Base-by-base conservation (phyloP, 192 early-diverging fungal genomes). In the Entomortierella lignicola region DNA sequence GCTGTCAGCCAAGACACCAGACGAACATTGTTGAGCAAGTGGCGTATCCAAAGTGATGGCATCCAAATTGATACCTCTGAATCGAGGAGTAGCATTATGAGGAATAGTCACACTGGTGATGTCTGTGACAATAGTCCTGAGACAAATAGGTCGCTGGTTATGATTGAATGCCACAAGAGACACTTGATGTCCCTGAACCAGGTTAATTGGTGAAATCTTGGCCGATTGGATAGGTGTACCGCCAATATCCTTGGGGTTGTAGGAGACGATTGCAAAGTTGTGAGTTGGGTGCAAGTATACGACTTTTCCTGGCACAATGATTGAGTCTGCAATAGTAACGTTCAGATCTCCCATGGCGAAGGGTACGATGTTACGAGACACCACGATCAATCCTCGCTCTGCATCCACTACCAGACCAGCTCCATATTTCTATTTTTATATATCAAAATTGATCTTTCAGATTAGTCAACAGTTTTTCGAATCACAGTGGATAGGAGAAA, bases 241-340 rank as follows among this genome's bases (percentile, higher is more conserved):
- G 39, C 93, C 94, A 63, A 96, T 81, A 32, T 88, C 85, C 43
- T 66, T 80, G 25, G 97, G 93, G 72, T 98, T 92, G 80, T 95
- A 98, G 48, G 87, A 86, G 11, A 96, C 68, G 52, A 98, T 87
- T 7, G 93, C 90, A 79, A 95, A 91, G 82, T 95, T 97, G 71
- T 95, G 92, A 0, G 90, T 93, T n/a, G 97, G 97, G 55, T 98
- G 97, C 44, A 94, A 58, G 69, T 92, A 96, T 43, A 81, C 63
- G 42, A 96, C 87, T 63, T 89, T 91, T 43, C 88, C 97, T 23
- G 95, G 95, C 50, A 98, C 89, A 34, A 92, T 89, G 23, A 94
- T 88, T 8, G 92, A 91, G 63, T 95, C 92, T 15, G 92, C 94
- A 84, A 98, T 88, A 1, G 91, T 94, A n/a, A 98, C 77, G 15